Conservation (phyloP, 805 yeast species). For the Candida jianshihensis region DNA sequence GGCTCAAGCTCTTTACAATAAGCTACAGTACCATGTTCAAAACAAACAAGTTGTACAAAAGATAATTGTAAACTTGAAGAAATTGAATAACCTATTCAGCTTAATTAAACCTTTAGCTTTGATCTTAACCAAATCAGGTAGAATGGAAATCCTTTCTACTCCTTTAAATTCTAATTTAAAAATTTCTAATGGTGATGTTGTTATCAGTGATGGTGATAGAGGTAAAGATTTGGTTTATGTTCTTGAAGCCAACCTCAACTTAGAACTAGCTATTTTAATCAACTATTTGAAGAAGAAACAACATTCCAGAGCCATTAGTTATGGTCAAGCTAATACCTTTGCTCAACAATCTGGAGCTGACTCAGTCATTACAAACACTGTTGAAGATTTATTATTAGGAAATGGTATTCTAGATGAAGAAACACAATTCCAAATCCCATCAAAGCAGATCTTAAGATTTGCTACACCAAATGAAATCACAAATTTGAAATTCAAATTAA, state of each 20-base stretch:
- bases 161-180: conserved; percentile 58
- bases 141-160: conserved; percentile 61
- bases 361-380: conserved; percentile 14
- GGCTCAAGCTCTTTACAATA: conserved; percentile 32
- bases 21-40: conserved; percentile 26
- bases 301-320: conserved; percentile 45
- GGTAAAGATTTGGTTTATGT: conserved; percentile 76
- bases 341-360: too few relatives aligned
- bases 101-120: conserved; percentile 29
- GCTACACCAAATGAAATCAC: conserved; percentile 66
- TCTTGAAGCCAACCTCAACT: conserved; percentile 53
- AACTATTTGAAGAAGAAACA: conserved; percentile 70
- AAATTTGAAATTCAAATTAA: conserved; percentile 53
- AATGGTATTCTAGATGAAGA: conserved; percentile 28
- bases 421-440: conserved; percentile 56
- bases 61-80: conserved; percentile 20
- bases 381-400: conserved; percentile 18
- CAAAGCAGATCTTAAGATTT: conserved; percentile 70
- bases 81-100: conserved; percentile 19
- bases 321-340: conserved; percentile 3
- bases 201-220: conserved; percentile 77
- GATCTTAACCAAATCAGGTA: conserved; percentile 56
- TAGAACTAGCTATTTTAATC: conserved; percentile 62
- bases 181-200: conserved; percentile 55
- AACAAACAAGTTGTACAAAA: conserved; percentile 24